These are phyloP conservation scores for Fusarium transvaalense DNA, from an alignment of 2,329 filamentous ascomycete species.

Conservation along the genomic window DNA sequence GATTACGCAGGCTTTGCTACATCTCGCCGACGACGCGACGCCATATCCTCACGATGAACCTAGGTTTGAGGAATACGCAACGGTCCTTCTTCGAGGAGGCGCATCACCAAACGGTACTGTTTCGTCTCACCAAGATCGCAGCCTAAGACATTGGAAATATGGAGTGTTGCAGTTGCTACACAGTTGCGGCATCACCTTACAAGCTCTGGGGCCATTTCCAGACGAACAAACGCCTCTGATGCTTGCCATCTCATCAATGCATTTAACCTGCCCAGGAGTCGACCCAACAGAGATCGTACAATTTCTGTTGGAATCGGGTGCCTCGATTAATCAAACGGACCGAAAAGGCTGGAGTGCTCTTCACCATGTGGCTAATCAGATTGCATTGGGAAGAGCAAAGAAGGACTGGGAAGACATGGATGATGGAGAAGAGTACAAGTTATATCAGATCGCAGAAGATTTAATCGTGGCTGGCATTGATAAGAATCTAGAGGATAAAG, in stretches of 20 bases:
- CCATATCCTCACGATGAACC: neutral
- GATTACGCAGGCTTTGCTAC: slow-evolving; percentile 2
- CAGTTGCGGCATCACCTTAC: neutral
- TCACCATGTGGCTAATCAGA: slow-evolving; percentile 20
- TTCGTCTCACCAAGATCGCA: neutral
- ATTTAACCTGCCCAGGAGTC: fast-evolving
- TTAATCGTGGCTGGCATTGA: slow-evolving; percentile 6
- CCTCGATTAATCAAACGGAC: slow-evolving; percentile 13
- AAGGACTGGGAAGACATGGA: neutral
- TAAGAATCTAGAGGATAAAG: slow-evolving; percentile 15
- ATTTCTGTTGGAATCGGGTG: slow-evolving; percentile 11
- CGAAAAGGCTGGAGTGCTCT: slow-evolving; percentile 14
- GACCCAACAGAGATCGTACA: neutral
- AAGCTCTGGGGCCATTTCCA: neutral
- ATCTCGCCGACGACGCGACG: neutral
- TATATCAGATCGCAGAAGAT: slow-evolving; percentile 3
- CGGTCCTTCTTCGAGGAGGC: neutral
- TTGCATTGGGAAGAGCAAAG: slow-evolving; percentile 13
- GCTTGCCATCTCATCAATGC: neutral
- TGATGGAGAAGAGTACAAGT: slow-evolving; percentile 3
- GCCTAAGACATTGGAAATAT: neutral
- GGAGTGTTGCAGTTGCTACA: slow-evolving; percentile 1
- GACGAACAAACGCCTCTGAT: slow-evolving; percentile 11
- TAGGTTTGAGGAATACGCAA: neutral
- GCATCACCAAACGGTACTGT: slow-evolving; percentile 1